Conservation (phyloP, 352 stramenopile genomes). For the Globisporangium abappressorium region DNA sequence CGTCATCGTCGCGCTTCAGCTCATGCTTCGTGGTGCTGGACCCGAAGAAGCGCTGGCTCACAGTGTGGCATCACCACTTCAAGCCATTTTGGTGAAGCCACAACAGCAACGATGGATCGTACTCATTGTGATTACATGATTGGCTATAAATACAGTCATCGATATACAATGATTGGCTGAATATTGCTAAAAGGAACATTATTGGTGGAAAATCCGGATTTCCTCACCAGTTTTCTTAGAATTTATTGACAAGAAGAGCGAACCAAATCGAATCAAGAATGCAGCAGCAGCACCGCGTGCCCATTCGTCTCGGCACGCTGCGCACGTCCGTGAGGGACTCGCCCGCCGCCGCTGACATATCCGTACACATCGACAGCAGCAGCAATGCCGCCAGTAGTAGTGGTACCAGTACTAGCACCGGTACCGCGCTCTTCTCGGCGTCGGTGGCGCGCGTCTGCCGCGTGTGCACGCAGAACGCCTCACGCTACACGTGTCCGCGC, state of each 20-base stretch:
- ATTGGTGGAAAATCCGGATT: constrained; percentile 2
- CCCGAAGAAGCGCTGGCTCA: constrained; percentile 63
- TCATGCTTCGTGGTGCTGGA: constrained; percentile 74
- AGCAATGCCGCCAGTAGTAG: not conserved
- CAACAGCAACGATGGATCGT: constrained; percentile 13
- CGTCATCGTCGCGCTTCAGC: constrained; percentile 41
- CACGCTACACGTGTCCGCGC: constrained; percentile 81
- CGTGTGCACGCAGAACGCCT: constrained; percentile 52
- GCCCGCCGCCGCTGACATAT: constrained; percentile 2
- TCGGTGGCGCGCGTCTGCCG: constrained; percentile 57
- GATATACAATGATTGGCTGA: not conserved
- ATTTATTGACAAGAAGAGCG: constrained; percentile 5
- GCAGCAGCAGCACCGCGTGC: constrained; percentile 38
- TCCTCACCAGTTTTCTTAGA: too few species aligned
- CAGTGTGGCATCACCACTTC: constrained; percentile 54
- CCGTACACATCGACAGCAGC: constrained; percentile 9
- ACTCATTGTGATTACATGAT: not conserved
- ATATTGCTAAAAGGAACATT: not conserved
- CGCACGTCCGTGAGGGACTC: constrained; percentile 41
- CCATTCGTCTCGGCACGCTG: constrained; percentile 56
- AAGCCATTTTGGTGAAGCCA: constrained; percentile 43
- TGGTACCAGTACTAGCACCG: not conserved
- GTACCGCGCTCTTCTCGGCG: constrained; percentile 17
- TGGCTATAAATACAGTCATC: constrained; percentile 2
- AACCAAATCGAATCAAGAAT: constrained; percentile 3